These are phyloP conservation scores for Microglena sp. DNA, from an alignment of 139 green algal genomes.

Conservation along the genomic window DNA sequence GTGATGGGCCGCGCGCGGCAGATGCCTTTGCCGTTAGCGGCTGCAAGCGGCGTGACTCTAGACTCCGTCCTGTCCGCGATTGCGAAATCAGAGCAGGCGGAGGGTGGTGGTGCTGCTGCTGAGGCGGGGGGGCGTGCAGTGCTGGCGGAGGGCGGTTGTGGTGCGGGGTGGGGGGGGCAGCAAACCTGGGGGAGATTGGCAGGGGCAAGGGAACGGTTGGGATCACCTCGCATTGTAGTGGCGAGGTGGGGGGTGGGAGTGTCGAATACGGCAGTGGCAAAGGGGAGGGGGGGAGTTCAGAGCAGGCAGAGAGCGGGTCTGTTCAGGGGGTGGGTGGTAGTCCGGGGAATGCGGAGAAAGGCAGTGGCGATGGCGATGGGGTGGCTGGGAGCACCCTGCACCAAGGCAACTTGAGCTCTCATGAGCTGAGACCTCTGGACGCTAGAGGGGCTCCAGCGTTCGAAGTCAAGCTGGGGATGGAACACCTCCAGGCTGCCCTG, in stretches of 20 bases:
- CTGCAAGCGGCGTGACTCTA: constrained; percentile 52
- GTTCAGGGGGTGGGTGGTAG: neutral
- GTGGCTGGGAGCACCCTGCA: too few relatives aligned
- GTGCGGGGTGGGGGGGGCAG: neutral
- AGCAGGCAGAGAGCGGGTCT: neutral
- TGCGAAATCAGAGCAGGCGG: neutral
- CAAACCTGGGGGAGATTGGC: too few relatives aligned
- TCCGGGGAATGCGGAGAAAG: neutral
- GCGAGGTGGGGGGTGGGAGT: neutral
- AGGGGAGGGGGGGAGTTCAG: neutral
- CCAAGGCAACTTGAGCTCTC: too few relatives aligned
- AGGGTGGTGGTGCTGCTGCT: neutral
- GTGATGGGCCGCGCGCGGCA: too few relatives aligned
- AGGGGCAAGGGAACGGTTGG: neutral
- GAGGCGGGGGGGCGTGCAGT: neutral
- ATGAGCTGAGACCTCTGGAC: too few relatives aligned
- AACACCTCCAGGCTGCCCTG: constrained; percentile 39
- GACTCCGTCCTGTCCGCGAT: neutral
- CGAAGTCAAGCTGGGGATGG: neutral
- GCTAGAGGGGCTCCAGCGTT: neutral
- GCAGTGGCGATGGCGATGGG: neutral
- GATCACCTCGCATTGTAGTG: neutral
- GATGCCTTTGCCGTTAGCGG: too few relatives aligned
- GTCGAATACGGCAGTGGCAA: neutral
- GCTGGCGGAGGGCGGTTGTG: neutral